Conservation (phyloP, 179 eudicot species). For the Heliamphora pulchella region DNA sequence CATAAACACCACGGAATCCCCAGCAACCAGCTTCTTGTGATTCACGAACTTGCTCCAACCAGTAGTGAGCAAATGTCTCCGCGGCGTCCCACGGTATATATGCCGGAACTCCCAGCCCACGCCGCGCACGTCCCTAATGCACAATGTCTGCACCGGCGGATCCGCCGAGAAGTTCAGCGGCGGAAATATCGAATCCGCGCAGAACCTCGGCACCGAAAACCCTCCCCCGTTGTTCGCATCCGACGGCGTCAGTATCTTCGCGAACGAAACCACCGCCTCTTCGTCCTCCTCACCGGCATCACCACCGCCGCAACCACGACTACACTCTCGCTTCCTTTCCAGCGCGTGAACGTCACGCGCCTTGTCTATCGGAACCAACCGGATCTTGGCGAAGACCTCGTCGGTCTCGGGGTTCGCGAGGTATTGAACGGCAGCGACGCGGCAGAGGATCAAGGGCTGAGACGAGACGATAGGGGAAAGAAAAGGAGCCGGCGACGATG, state of each 20-base stretch:
- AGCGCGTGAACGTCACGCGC: background rate
- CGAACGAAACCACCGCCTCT: constrained; percentile 34
- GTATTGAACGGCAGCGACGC: constrained; percentile 31
- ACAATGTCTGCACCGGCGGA: constrained; percentile 63
- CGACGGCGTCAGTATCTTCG: constrained; percentile 64
- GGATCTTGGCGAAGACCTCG: constrained; percentile 45
- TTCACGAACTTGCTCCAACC: constrained; percentile 91
- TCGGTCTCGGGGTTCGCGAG: constrained; percentile 46
- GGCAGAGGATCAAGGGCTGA: constrained; percentile 34
- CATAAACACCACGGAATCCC: constrained; percentile 68
- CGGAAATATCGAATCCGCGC: constrained; percentile 72
- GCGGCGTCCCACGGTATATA: constrained; percentile 75
- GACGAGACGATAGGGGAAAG: constrained; percentile 12
- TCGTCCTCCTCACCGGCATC: constrained; percentile 10
- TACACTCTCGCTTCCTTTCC: background rate
- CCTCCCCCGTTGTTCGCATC: constrained; percentile 94
- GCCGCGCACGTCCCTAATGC: constrained; percentile 43
- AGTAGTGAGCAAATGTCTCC: constrained; percentile 68
- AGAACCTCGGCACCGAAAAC: constrained; percentile 69
- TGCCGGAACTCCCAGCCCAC: constrained; percentile 55
- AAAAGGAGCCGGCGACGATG: constrained; percentile 4
- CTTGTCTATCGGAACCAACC: constrained; percentile 23
- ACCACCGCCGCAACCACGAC: background rate
- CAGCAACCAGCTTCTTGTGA: constrained; percentile 53
- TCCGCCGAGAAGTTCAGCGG: constrained; percentile 42